Base-by-base conservation (phyloP, 352 stramenopile species). In the Phytophthora pluvialis region DNA sequence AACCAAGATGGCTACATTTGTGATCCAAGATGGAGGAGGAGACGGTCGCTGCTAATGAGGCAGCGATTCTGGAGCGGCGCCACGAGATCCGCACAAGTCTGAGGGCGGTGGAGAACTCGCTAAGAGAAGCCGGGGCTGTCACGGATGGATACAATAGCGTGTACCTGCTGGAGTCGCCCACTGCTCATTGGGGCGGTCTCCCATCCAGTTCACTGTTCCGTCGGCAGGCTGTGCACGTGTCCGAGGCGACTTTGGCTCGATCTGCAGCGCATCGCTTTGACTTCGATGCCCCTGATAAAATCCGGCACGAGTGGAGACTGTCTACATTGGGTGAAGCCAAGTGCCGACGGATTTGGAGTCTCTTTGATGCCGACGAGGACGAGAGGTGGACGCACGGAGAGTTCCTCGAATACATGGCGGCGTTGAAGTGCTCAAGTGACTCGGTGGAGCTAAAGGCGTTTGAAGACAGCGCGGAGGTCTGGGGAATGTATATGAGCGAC, bases 401-500 rank as follows among this genome's bases (percentile, higher is more conserved):
- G 60, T 93, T 93, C 18, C 40, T 77, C 26, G 81, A 90, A 43
- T 93, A 89, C 60, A 55, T 83, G 18, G 67, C 71, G 3, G 78
- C 67, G 13, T 42, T 91, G 15, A 59, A 84, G 38, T 43, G 61
- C 21, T 25, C 51, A 4, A 32, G 29, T 0, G 13, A 48, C 2
- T 74, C 68, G 0, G 26, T 53, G 0, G 72, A 82, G 16, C 51
- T 88, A 32, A 75, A 63, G 16, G 71, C 52, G 3, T 69, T 90
- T 50, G 53, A 67, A 3, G 58, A 68, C 9, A 70, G 75, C 31
- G 38, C 48, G 8, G 80, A 93, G 60, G 51, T 79, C 6, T 93
- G 81, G 84, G 67, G 67, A 4, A 91, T 91, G 81, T 86, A 77
- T 51, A 89, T 83, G 74, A 86, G 55, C 56, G 84, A 91, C 38